Evolutionary conservation across 2,329 filamentous ascomycete species (phyloP).

Genomic region (Alternaria sp.): DNA sequence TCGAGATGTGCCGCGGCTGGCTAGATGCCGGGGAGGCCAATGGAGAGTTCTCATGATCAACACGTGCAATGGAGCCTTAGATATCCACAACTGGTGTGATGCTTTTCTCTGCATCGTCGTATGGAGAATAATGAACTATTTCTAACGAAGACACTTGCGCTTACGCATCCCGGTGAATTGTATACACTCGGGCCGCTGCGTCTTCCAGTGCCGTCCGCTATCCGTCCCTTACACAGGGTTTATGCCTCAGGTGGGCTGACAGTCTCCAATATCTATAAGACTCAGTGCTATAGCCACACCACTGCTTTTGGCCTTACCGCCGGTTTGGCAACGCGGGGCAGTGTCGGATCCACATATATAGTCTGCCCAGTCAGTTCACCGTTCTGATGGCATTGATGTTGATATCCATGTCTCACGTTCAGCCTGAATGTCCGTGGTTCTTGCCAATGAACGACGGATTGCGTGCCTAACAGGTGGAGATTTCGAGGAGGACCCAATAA

Average conservation of each 20-base stretch:
- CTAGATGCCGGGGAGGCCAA: slow-evolving; percentile 52
- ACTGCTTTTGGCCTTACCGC: neutral
- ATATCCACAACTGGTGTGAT: slow-evolving; percentile 30
- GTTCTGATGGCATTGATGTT: neutral
- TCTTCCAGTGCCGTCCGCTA: neutral
- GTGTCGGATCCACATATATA: neutral
- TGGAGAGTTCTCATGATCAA: slow-evolving; percentile 37
- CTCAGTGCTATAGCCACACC: neutral
- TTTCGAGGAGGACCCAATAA: neutral
- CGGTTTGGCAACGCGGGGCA: slow-evolving; percentile 1
- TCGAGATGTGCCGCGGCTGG: slow-evolving; percentile 81
- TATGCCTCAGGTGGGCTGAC: neutral
- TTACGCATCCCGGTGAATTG: neutral
- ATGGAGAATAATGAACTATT: neutral
- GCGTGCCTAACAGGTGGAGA: neutral
- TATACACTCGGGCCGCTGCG: slow-evolving; percentile 1
- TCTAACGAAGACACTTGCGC: neutral
- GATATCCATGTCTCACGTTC: slow-evolving; percentile 15
- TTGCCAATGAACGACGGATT: slow-evolving; percentile 1
- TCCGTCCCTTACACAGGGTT: neutral
- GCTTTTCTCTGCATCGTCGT: slow-evolving; percentile 8
- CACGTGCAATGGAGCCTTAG: slow-evolving; percentile 30
- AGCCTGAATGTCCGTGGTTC: slow-evolving; percentile 17
- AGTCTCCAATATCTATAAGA: neutral
- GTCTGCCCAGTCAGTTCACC: neutral